A percentile compares a stretch with the other conserved stretches of the same genome.
phyloP scores from a whole-genome alignment of 768 basidiomycete genomes.

The Clavaria fumosa region DNA sequence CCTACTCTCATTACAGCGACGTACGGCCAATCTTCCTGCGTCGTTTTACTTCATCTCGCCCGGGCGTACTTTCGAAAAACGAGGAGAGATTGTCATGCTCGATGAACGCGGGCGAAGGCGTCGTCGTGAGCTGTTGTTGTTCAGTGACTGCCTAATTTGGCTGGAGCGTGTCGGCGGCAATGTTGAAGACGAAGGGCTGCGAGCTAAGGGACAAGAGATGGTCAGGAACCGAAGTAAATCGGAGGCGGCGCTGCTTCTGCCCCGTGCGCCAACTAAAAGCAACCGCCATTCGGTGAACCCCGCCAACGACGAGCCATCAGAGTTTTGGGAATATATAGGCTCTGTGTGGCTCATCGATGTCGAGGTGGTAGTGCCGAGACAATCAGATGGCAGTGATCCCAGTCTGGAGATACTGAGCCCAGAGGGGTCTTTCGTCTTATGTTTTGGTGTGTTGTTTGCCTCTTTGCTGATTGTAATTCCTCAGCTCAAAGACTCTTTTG shows the following conservation, averaged over 20 bases:
- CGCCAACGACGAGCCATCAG: slow-evolving; percentile 25
- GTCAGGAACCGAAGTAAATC: slow-evolving; percentile 11
- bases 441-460: slow-evolving; percentile 34
- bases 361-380: slow-evolving; percentile 43
- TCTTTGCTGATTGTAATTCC: no score
- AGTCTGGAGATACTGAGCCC: slow-evolving; percentile 66
- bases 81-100: slow-evolving; percentile 44
- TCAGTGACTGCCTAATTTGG: slow-evolving; percentile 75
- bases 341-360: slow-evolving; percentile 54
- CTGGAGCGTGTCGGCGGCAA: slow-evolving; percentile 35
- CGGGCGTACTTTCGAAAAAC: slow-evolving; percentile 63
- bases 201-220: slow-evolving; percentile 11
- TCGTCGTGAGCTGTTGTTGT: slow-evolving; percentile 61
- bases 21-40: slow-evolving; percentile 42
- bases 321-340: slow-evolving; percentile 63
- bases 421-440: slow-evolving; percentile 59
- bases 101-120: slow-evolving; percentile 35
- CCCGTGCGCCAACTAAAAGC: slow-evolving; percentile 16
- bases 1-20: slow-evolving; percentile 64
- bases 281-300: not conserved
- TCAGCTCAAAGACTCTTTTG: slow-evolving; percentile 1
- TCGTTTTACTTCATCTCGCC: slow-evolving; percentile 68
- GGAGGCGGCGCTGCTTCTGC: slow-evolving; percentile 18
- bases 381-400: slow-evolving; percentile 33
- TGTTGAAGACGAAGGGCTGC: slow-evolving; percentile 10